Evolutionary conservation across 2,329 filamentous ascomycete genomes (phyloP), one percentile per base, ranked within the genome.

Genomic region (Hortaea werneckii): DNA sequence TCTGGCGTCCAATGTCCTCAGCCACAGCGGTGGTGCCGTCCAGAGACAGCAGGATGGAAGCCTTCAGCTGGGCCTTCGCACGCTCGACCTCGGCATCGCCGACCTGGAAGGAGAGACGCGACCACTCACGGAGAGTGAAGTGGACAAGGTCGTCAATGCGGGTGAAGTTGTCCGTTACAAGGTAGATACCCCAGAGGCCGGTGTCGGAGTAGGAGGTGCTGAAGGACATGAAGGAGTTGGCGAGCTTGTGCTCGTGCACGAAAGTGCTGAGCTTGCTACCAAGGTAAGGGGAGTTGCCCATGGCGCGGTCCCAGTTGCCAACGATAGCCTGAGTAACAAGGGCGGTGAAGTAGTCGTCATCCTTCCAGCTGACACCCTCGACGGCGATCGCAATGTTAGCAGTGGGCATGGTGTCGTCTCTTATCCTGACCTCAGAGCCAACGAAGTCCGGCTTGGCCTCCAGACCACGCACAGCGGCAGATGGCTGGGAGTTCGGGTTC

Each of bases 211-310:
- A 98, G 78, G 87, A 95, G 58, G 92, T 98, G 56, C 89, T 95
- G 76, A 98, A 98, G 76, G 87, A 94, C 94, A 98, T 98, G 79
- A 95, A 98, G 80, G 89, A 95, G 77, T 95, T 98, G 70, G 92
- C 92, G 52, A 98, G 80, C 69, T 89, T 83, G 74, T 96, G 81
- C 73, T 94, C 83, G 78, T 94, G 86, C 58, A 98, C 83, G 63
- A 92, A 87, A 56, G 84, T 82, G 76, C 87, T 95, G 62, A 98
- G 87, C 79, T 94, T 95, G 85, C 88, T 95, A 62, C 94, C 92
- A 65, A 95, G 84, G 76, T 95, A 92, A 56, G 89, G 84, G 50
- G 92, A 92, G 71, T 92, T 95, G 65, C 94, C 92, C 82, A 96
- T 90, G 59, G 92, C 86, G 73, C 92, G 92, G 76, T 98, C 92